Base-by-base conservation (phyloP, 768 basidiomycete species). In the Candolleomyces aberdarensis region DNA sequence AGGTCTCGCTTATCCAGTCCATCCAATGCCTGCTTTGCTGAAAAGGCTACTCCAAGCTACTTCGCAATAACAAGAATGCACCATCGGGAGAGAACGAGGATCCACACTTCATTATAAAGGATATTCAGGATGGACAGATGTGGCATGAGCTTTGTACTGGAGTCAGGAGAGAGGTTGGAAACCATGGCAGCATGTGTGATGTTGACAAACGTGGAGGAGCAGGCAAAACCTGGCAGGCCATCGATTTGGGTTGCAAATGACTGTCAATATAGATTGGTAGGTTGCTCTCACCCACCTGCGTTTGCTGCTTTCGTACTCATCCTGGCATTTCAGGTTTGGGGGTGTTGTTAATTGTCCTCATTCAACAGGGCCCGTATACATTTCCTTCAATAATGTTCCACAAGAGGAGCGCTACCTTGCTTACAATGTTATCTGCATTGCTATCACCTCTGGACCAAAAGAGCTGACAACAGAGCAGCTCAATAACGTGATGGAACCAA, bases 321-420 rank as follows among this genome's bases (percentile, higher is more conserved):
- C n/a, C 41, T n/a, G n/a, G n/a, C n/a, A n/a, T n/a, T 19, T 13
- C 32, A 73, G 72, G 69, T 70, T 73, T 60, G 67, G 65, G 3
- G 13, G 64, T 20, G 56, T 70, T 3, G 57, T 56, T 0, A 63
- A 63, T 36, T 46, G 64, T 8, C 70, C 71, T 8, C 71, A 73
- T 59, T 71, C 71, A 10, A 59, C 64, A 5, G 70, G 70, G 11
- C 63, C 66, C 17, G 32, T 69, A 0, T 72, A 70, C 55, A 59
- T 70, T 13, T 32, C 63, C 1, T 67, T 71, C 59, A 66, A 67
- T 36, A 58, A 73, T 53, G 57, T 73, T 0, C 66, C 62, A 9
- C 53, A 63, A 1, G 60, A 65, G 14, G 51, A 67, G 14, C 59
- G 59, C 1, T 70, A 59, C 58, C 67, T 71, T 15, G 62, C 62